phyloP scores from a whole-genome alignment of 2,329 filamentous ascomycete genomes.

The Colletotrichum aenigma region DNA sequence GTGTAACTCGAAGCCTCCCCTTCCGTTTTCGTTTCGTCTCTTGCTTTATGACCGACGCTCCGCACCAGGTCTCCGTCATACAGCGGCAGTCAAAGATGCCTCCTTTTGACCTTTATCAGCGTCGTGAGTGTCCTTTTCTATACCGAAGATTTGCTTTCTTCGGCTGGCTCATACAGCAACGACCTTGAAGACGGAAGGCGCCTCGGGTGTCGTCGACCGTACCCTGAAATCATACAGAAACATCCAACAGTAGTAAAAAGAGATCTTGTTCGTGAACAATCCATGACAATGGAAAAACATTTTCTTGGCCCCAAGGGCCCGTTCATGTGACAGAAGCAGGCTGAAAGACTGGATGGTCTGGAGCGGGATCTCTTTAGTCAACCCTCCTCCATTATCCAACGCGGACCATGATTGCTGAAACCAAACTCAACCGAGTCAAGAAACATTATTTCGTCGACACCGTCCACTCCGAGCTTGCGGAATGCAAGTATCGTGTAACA shows the following conservation, averaged over 20 bases:
- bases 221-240: accelerated
- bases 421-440: accelerated
- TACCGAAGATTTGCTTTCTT: background rate
- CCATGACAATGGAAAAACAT: background rate
- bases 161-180: accelerated
- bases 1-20: background rate
- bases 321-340: background rate
- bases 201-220: accelerated
- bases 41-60: background rate
- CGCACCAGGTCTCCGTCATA: accelerated
- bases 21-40: background rate
- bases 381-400: background rate
- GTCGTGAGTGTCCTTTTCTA: accelerated
- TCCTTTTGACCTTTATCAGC: accelerated
- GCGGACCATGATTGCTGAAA: background rate
- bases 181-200: background rate
- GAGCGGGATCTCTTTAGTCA: background rate
- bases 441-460: background rate
- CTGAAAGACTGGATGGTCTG: background rate
- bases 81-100: accelerated
- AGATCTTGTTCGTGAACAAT: background rate
- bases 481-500: background rate
- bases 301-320: background rate
- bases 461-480: background rate
- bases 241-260: background rate